A percentile compares a stretch with the other conserved stretches of the same genome.
These are phyloP conservation scores for Colletotrichum theobromicola DNA, from an alignment of 2,329 filamentous ascomycete genomes.

Conservation along the genomic window DNA sequence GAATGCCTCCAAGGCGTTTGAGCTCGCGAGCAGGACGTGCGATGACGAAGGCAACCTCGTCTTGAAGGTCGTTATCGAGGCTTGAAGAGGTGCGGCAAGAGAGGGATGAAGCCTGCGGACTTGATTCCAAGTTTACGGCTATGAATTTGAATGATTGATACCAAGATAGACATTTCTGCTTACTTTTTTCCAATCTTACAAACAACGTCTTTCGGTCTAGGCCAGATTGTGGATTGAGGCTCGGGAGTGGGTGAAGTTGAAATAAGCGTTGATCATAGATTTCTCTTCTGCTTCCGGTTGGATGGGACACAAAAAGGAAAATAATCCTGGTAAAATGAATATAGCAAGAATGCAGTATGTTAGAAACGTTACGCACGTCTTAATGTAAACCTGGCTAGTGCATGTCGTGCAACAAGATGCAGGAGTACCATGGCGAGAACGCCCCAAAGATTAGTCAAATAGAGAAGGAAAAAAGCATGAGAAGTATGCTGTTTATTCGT, in stretches of 20 bases:
- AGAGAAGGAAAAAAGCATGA: neutral
- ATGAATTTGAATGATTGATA: neutral
- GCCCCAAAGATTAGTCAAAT: neutral
- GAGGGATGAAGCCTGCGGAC: neutral
- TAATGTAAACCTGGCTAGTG: accelerated
- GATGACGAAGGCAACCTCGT: slow-evolving; percentile 73
- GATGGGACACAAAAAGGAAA: neutral
- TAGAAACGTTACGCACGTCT: neutral
- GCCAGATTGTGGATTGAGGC: neutral
- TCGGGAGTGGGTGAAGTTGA: neutral
- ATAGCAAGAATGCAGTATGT: neutral
- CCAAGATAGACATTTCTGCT: neutral
- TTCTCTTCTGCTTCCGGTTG: neutral
- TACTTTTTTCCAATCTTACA: neutral
- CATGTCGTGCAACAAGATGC: neutral
- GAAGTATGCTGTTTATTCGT: neutral
- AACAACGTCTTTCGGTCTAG: neutral
- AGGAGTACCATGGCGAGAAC: neutral
- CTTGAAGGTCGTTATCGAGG: slow-evolving; percentile 73
- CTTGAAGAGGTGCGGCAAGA: slow-evolving; percentile 32
- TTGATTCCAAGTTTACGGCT: neutral
- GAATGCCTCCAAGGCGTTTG: slow-evolving; percentile 68
- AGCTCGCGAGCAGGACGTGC: slow-evolving; percentile 70
- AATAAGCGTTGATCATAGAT: neutral
- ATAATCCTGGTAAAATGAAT: neutral